These are phyloP conservation scores for Alternaria triticimaculans DNA, from an alignment of 2,329 filamentous ascomycete species.

Conservation along the genomic window DNA sequence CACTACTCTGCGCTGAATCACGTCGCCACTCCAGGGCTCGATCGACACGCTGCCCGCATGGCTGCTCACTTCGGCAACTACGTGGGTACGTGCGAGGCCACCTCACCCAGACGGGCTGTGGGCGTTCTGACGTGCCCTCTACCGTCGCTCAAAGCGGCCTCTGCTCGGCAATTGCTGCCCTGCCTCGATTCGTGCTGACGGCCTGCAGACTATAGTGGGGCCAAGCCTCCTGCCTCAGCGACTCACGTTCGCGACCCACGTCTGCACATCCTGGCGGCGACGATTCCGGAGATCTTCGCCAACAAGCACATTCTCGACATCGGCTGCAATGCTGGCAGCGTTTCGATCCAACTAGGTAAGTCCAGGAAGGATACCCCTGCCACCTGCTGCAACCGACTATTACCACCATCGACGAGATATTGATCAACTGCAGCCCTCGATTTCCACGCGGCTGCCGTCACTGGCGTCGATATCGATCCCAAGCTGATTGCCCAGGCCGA, in stretches of 20 bases:
- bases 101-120: slow-evolving; percentile 14
- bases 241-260: slow-evolving; percentile 49
- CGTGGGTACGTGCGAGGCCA: slow-evolving; percentile 23
- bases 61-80: slow-evolving; percentile 46
- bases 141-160: slow-evolving; percentile 13
- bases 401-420: slow-evolving; percentile 35
- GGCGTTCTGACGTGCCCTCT: slow-evolving; percentile 8
- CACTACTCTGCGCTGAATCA: slow-evolving; percentile 8
- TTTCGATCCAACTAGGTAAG: slow-evolving; percentile 49
- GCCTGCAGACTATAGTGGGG: slow-evolving; percentile 47
- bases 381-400: slow-evolving; percentile 39
- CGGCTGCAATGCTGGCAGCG: slow-evolving; percentile 50
- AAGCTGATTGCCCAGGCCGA: slow-evolving; percentile 46
- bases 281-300: slow-evolving; percentile 44
- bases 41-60: slow-evolving; percentile 37
- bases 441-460: slow-evolving; percentile 46
- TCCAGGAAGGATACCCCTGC: slow-evolving; percentile 30
- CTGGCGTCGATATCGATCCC: slow-evolving; percentile 50
- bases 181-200: slow-evolving; percentile 18
- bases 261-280: slow-evolving; percentile 39
- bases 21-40: slow-evolving; percentile 25
- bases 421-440: slow-evolving; percentile 44
- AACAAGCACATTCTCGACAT: slow-evolving; percentile 48
- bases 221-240: slow-evolving; percentile 44
- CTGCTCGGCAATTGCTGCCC: slow-evolving; percentile 27